Conservation (phyloP, 768 basidiomycete genomes). For the Russula brevipes region DNA sequence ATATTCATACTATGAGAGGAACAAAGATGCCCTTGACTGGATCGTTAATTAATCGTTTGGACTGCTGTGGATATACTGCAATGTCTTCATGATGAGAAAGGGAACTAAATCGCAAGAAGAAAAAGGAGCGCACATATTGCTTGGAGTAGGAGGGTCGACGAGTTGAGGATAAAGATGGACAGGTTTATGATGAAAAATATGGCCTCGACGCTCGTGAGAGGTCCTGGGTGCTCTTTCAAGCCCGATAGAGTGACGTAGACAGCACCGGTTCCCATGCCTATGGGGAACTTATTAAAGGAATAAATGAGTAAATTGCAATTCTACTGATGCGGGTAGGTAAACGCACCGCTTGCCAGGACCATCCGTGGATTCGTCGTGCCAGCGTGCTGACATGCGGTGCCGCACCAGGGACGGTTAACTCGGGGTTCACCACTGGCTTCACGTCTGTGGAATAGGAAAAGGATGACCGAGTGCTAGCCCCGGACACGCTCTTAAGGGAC, state of each 20-base stretch:
- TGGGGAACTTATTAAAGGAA: conserved; percentile 37
- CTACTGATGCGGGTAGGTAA: not conserved
- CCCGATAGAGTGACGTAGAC: conserved; percentile 46
- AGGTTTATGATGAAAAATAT: conserved; percentile 46
- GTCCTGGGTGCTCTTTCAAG: conserved; percentile 33
- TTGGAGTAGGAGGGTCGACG: conserved; percentile 40
- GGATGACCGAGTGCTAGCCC: not conserved
- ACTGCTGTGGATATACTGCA: conserved; percentile 43
- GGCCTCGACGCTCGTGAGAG: conserved; percentile 38
- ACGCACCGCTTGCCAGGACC: conserved; percentile 48
- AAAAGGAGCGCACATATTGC: conserved; percentile 34
- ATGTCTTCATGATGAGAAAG: not conserved
- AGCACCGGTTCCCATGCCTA: conserved; percentile 47
- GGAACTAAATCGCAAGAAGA: not conserved
- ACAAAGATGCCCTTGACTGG: conserved; percentile 45
- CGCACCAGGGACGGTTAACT: not conserved
- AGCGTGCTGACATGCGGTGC: conserved; percentile 29
- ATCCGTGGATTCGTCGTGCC: conserved; percentile 45
- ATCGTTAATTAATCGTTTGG: conserved; percentile 40
- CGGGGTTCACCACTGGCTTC: not conserved
- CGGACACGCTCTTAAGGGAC: not conserved
- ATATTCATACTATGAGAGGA: conserved; percentile 32
- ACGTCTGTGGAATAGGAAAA: not conserved
- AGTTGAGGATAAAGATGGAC: conserved; percentile 41
- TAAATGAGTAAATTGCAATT: conserved; percentile 1